Conservation (phyloP, 2,329 filamentous ascomycete genomes). For the Aspergillus ochraceus region DNA sequence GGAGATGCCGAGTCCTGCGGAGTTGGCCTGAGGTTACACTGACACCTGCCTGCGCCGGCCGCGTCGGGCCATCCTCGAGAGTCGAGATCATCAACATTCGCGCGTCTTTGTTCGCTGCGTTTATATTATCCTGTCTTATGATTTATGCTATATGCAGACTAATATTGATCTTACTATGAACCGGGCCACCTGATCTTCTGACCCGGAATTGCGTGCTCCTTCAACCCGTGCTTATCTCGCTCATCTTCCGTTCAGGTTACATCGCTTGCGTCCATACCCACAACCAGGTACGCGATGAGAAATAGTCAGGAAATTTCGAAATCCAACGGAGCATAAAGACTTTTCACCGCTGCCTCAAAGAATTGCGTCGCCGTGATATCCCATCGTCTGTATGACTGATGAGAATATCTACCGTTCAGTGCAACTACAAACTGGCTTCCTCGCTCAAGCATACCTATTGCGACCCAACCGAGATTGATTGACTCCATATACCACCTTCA, state of each 20-base stretch:
- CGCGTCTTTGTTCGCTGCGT: neutral
- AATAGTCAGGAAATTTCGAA: neutral
- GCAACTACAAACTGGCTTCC: neutral
- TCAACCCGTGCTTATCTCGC: neutral
- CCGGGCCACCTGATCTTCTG: neutral
- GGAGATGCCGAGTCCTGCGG: neutral
- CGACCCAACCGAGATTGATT: neutral
- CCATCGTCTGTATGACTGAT: neutral
- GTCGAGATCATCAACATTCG: neutral
- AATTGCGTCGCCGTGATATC: neutral
- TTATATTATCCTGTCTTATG: neutral
- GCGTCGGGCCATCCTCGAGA: neutral
- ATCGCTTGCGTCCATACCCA: neutral
- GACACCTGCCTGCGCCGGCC: too few species aligned
- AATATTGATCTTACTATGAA: neutral
- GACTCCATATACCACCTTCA: neutral
- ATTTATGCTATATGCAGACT: too few species aligned
- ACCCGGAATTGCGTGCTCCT: neutral
- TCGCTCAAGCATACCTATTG: too few species aligned
- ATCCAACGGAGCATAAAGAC: neutral
- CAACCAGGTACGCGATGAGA: neutral
- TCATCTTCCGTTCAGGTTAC: neutral
- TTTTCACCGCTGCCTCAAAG: neutral
- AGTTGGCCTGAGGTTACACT: neutral
- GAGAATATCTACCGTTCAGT: neutral